These are phyloP conservation scores for Debaryomycetaceae sp. DNA, from an alignment of 1,139 yeast species.

Conservation along the genomic window DNA sequence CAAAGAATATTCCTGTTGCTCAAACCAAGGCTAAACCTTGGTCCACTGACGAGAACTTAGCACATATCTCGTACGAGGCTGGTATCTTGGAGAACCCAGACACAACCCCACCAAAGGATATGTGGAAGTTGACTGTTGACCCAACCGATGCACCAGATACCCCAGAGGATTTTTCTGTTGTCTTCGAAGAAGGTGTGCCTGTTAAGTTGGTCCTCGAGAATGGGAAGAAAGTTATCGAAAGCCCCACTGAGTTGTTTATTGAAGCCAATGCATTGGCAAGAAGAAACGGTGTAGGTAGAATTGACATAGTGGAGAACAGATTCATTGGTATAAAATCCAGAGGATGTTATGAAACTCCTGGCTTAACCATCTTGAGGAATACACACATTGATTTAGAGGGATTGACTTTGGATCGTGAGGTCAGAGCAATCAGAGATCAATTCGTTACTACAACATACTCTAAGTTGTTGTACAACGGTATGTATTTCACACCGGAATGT, in stretches of 20 bases:
- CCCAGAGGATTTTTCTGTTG: slow-evolving; percentile 85
- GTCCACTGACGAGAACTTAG: slow-evolving; percentile 99
- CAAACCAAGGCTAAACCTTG: slow-evolving; percentile 99
- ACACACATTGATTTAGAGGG: slow-evolving; percentile 98
- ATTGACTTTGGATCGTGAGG: slow-evolving; percentile 94
- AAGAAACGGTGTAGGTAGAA: slow-evolving; percentile 99
- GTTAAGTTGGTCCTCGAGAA: slow-evolving; percentile 69
- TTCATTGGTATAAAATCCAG: slow-evolving; percentile 98
- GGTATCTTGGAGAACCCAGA: slow-evolving; percentile 98
- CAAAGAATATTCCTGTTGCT: slow-evolving; percentile 87
- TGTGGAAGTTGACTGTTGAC: slow-evolving; percentile 98
- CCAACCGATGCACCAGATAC: slow-evolving; percentile 91
- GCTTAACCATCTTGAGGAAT: slow-evolving; percentile 87
- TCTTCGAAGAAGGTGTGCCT: slow-evolving; percentile 85
- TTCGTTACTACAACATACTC: slow-evolving; percentile 94
- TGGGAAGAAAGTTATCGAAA: slow-evolving; percentile 60
- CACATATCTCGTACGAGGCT: slow-evolving; percentile 98
- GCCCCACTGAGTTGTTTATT: slow-evolving; percentile 87
- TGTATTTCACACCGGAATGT: slow-evolving; percentile 97
- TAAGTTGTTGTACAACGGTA: slow-evolving; percentile 89
- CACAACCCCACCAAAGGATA: slow-evolving; percentile 97
- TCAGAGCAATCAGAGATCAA: slow-evolving; percentile 92
- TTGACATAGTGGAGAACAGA: slow-evolving; percentile 98
- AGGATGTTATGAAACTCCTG: slow-evolving; percentile 99
- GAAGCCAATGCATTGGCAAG: slow-evolving; percentile 95